Conservation (phyloP, 108 stramenopile genomes). For the Nitzschia sp. region DNA sequence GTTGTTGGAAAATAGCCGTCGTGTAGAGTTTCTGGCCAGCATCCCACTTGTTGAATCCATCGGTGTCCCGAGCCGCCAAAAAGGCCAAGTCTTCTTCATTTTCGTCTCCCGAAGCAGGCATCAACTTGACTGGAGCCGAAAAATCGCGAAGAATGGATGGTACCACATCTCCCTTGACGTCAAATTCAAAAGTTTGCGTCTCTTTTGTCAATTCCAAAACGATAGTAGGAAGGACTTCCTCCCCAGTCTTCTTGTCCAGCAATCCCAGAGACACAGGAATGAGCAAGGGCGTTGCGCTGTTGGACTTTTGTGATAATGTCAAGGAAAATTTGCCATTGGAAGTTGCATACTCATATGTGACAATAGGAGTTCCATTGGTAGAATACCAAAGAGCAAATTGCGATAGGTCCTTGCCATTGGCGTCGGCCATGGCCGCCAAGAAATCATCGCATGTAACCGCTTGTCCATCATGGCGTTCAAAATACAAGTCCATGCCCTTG, state of each 20-base stretch:
- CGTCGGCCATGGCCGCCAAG: conserved; percentile 94
- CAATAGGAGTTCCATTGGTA: conserved; percentile 92
- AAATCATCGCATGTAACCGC: conserved; percentile 99
- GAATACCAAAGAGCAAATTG: conserved; percentile 94
- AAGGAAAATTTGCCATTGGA: conserved; percentile 67
- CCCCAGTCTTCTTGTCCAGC: conserved; percentile 78
- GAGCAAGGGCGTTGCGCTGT: conserved; percentile 72
- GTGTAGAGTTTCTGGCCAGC: conserved; percentile 75
- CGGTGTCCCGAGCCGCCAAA: conserved; percentile 86
- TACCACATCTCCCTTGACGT: conserved; percentile 71
- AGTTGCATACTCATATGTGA: conserved; percentile 59
- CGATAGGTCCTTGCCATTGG: conserved; percentile 78
- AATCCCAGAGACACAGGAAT: conserved; percentile 95
- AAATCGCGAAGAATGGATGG: conserved; percentile 91
- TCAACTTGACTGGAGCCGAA: conserved; percentile 94
- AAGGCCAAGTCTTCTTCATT: conserved; percentile 74
- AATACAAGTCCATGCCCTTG: conserved; percentile 96
- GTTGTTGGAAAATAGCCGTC: conserved; percentile 60
- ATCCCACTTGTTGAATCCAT: conserved; percentile 94
- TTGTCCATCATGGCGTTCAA: conserved; percentile 93
- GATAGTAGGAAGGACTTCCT: conserved; percentile 76
- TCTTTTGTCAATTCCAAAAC: conserved; percentile 86
- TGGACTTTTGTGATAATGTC: conserved; percentile 55
- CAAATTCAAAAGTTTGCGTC: conserved; percentile 86
- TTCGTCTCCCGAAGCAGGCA: conserved; percentile 45